Evolutionary conservation across 192 early-diverging fungal genomes (phyloP), one percentile per base, ranked within the genome.

Genomic region (Rhizoclosmatium globosum): DNA sequence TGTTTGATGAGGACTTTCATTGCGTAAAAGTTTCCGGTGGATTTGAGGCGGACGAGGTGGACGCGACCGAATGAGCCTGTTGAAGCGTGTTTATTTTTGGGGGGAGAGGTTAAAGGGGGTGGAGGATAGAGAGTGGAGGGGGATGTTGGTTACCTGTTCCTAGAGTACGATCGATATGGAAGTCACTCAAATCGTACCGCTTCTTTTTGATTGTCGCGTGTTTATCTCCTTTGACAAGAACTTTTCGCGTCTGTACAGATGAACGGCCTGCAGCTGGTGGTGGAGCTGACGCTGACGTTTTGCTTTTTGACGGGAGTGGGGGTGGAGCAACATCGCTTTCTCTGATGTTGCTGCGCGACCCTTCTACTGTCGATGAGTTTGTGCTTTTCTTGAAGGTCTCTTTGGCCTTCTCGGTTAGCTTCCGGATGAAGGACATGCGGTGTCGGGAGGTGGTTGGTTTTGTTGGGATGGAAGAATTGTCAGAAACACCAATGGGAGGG

Each of bases 1-100:
- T 90, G 82, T 83, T 99, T 99, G 68, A 92, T 92, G 57, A 99
- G 87, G 3, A 96, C 96, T 82, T 99, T 99, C 92, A 98, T 99
- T 2, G 97, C 96, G 82, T 96, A 97, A 88, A 92, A 97, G 69
- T 92, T 89, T 57, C 90, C 90, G 46, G 93, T 95, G 47, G 86
- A 79, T 71, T 91, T 90, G 47, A 94, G 91, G 78, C 92, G 92
- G 42, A 95, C 94, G 60, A 99, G 84, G 84, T 97, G 97, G 47
- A 99, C 97, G n/a, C 97, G 91, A 42, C 97, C 97, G 86, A 99
- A 98, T 11, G 95, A 97, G 19, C 97, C 97, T 31, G 31, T 31
- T 31, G 31, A 31, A 31, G 31, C 31, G 44, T 84, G 76, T 65
- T 86, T 86, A n/a, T n/a, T n/a, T n/a, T n/a, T n/a, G n/a, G n/a